A percentile compares a stretch with the other conserved stretches of the same genome.
phyloP scores from a whole-genome alignment of 192 early-diverging fungal species.

The Coemansia sp. region DNA sequence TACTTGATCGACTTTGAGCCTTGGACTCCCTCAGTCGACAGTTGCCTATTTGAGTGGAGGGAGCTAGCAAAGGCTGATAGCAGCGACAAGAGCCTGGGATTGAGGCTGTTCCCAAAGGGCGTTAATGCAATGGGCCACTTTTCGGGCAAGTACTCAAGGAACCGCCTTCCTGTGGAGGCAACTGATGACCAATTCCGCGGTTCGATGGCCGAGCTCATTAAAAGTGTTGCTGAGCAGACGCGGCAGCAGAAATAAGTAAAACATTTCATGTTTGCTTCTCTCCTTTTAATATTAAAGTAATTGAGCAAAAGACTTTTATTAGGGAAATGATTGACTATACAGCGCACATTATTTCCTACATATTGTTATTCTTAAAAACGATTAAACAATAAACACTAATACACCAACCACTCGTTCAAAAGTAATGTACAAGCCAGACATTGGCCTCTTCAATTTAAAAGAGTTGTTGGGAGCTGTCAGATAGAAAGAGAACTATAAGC shows the following conservation, averaged over 20 bases:
- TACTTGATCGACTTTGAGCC: slow-evolving; percentile 95
- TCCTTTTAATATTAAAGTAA: neutral
- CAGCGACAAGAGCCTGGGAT: slow-evolving; percentile 13
- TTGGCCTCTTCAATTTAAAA: no score
- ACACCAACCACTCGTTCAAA: no score
- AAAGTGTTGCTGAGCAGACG: slow-evolving; percentile 13
- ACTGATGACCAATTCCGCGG: slow-evolving; percentile 30
- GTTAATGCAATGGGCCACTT: slow-evolving; percentile 43
- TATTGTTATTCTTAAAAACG: no score
- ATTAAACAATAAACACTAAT: no score
- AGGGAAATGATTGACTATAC: no score
- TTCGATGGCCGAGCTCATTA: slow-evolving; percentile 35
- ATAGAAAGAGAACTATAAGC: no score
- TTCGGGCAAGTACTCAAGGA: slow-evolving; percentile 44
- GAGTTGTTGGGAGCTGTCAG: no score
- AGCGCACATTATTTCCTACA: no score
- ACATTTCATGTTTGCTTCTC: neutral
- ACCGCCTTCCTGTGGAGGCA: slow-evolving; percentile 50
- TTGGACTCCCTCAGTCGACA: slow-evolving; percentile 77
- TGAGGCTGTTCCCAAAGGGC: slow-evolving; percentile 49
- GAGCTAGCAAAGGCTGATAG: slow-evolving; percentile 51
- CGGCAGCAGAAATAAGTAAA: neutral
- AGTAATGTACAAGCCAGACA: no score
- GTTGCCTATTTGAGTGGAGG: slow-evolving; percentile 81
- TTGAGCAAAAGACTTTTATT: no score